Percentiles rank a stretch among this genome's conserved stretches.
These are phyloP conservation scores for Sambucus nigra DNA, from an alignment of 129 eudicot species.

Conservation along the genomic window DNA sequence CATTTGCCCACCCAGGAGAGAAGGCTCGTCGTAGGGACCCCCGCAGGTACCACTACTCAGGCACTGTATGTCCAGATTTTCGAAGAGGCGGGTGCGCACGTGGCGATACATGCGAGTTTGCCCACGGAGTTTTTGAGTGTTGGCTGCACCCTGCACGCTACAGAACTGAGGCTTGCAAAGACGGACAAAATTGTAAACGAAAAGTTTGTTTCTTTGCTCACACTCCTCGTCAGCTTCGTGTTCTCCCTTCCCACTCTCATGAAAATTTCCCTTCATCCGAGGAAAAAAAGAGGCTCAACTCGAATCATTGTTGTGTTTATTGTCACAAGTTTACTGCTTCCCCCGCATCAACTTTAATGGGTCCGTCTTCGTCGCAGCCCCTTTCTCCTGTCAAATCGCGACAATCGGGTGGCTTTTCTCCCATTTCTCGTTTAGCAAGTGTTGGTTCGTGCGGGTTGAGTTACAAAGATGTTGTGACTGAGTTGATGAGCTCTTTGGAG, in stretches of 20 bases:
- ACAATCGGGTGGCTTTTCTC: slow-evolving; percentile 11
- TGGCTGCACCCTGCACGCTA: slow-evolving; percentile 85
- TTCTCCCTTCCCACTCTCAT: slow-evolving; percentile 18
- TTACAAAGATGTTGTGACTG: slow-evolving; percentile 39
- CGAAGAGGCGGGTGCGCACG: slow-evolving; percentile 53
- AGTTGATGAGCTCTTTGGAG: slow-evolving; percentile 39
- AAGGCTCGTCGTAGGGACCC: slow-evolving; percentile 82
- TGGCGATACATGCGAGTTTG: slow-evolving; percentile 66
- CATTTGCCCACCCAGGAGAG: slow-evolving; percentile 85
- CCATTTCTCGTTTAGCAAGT: slow-evolving; percentile 21
- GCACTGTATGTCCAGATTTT: slow-evolving; percentile 51
- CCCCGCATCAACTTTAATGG: slow-evolving; percentile 49
- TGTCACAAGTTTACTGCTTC: slow-evolving; percentile 29
- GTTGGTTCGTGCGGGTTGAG: slow-evolving; percentile 11
- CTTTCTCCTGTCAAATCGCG: slow-evolving; percentile 17
- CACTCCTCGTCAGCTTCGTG: slow-evolving; percentile 50
- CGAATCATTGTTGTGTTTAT: slow-evolving; percentile 27
- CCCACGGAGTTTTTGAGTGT: slow-evolving; percentile 78
- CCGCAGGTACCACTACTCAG: slow-evolving; percentile 46
- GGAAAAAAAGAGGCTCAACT: slow-evolving; percentile 5
- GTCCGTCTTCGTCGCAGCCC: slow-evolving; percentile 46
- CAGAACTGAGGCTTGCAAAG: slow-evolving; percentile 78
- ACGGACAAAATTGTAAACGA: slow-evolving; percentile 60
- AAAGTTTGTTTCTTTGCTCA: slow-evolving; percentile 84
- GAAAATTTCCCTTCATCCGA: slow-evolving; percentile 6